phyloP scores from a whole-genome alignment of 441 rosid genomes.

The Aquilaria agallochum region DNA sequence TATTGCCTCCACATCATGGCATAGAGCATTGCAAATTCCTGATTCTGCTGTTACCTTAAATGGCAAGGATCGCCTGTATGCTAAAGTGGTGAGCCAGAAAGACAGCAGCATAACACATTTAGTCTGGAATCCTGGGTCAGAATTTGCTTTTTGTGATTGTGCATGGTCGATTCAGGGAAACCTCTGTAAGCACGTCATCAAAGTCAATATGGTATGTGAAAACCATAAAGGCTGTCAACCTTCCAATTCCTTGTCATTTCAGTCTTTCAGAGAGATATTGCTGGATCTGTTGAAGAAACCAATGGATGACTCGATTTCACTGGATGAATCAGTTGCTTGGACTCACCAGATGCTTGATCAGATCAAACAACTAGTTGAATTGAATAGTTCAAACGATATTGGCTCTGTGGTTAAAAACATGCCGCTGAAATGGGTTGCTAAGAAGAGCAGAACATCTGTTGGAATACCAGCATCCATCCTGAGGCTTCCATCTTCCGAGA shows the following conservation, averaged over 20 bases:
- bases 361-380: slow-evolving; percentile 63
- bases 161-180: slow-evolving; percentile 92
- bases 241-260: slow-evolving; percentile 52
- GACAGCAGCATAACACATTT: slow-evolving; percentile 37
- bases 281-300: slow-evolving; percentile 54
- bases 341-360: slow-evolving; percentile 69
- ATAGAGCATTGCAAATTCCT: slow-evolving; percentile 74
- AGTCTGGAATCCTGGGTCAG: slow-evolving; percentile 95
- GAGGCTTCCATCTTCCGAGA: slow-evolving; percentile 27
- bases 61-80: slow-evolving; percentile 38
- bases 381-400: slow-evolving; percentile 49
- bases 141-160: slow-evolving; percentile 92
- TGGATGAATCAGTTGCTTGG: slow-evolving; percentile 77
- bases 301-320: slow-evolving; percentile 58
- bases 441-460: slow-evolving; percentile 68
- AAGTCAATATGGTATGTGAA: slow-evolving; percentile 70
- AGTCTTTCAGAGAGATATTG: slow-evolving; percentile 52
- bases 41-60: slow-evolving; percentile 65
- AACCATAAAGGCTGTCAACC: slow-evolving; percentile 33
- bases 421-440: slow-evolving; percentile 77
- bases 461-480: slow-evolving; percentile 64
- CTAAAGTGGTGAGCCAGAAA: slow-evolving; percentile 66
- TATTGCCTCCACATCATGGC: slow-evolving; percentile 91
- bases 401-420: slow-evolving; percentile 51
- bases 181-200: slow-evolving; percentile 90